These are phyloP conservation scores for Solanum arcanum DNA, from an alignment of 257 asterid species.

Conservation along the genomic window DNA sequence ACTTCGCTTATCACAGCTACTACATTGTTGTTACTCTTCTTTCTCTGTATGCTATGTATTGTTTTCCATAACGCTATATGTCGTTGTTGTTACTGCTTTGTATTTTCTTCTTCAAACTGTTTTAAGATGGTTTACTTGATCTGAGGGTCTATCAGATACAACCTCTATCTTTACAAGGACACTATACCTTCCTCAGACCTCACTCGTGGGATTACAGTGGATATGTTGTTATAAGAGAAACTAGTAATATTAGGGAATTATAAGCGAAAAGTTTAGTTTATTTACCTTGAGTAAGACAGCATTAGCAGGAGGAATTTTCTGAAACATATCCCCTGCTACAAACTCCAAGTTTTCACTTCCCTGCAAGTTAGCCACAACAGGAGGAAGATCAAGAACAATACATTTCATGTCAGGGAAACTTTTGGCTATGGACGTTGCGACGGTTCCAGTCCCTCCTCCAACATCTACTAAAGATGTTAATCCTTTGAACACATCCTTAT, in stretches of 20 bases:
- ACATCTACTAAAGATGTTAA: conserved; percentile 15
- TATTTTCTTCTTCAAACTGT: neutral
- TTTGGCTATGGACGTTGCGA: conserved; percentile 7
- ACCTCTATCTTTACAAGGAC: neutral
- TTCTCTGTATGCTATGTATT: neutral
- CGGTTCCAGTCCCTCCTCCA: conserved; percentile 20
- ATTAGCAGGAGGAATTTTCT: conserved; percentile 5
- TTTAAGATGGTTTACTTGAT: neutral
- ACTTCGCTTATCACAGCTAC: neutral
- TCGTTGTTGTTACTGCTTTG: neutral
- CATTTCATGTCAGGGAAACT: conserved; percentile 9
- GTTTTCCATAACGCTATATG: neutral
- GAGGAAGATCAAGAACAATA: conserved; percentile 14
- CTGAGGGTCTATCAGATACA: neutral
- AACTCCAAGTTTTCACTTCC: neutral
- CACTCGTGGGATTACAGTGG: neutral
- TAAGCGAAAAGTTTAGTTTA: neutral
- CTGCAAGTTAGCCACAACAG: conserved; percentile 10
- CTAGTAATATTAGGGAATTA: neutral
- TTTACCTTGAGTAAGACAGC: conserved; percentile 8
- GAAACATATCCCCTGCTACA: conserved; percentile 14
- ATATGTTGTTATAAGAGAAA: neutral
- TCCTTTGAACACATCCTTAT: conserved; percentile 3
- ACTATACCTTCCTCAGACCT: neutral
- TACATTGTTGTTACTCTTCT: neutral